These are phyloP conservation scores for Bonnemaisonia californica DNA, from an alignment of 31 red algal species.

Conservation along the genomic window DNA sequence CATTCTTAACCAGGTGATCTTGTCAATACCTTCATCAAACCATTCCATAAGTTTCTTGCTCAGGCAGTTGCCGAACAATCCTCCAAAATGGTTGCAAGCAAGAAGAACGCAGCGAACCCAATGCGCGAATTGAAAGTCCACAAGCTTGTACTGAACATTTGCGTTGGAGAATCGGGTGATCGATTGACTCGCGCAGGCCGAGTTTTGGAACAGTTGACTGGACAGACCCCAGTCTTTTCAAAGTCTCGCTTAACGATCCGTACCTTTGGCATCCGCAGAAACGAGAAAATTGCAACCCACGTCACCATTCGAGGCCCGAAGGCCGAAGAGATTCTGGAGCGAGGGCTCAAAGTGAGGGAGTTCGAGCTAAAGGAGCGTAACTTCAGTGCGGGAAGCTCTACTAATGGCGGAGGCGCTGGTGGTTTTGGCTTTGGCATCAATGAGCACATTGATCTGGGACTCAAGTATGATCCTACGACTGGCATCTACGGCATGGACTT, in stretches of 20 bases:
- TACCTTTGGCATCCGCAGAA: conserved; percentile 95
- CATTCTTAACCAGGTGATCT: no score
- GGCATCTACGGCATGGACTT: conserved; percentile 99
- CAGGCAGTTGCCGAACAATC: no score
- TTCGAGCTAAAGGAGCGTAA: conserved; percentile 91
- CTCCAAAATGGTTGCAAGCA: conserved; percentile 28
- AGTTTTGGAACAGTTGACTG: conserved; percentile 95
- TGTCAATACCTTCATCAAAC: no score
- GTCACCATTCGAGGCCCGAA: conserved; percentile 96
- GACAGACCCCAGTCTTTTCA: conserved; percentile 86
- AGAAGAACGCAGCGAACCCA: conserved; percentile 86
- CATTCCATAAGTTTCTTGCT: no score
- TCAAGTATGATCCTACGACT: conserved; percentile 98
- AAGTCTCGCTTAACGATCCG: conserved; percentile 93
- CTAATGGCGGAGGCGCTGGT: conserved; percentile 61
- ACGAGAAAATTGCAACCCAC: conserved; percentile 93
- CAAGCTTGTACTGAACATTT: conserved; percentile 98
- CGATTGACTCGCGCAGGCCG: conserved; percentile 86
- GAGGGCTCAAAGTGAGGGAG: conserved; percentile 94
- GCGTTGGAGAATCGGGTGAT: conserved; percentile 97
- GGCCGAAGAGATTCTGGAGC: conserved; percentile 95
- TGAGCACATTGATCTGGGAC: conserved; percentile 96
- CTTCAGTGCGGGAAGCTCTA: conserved; percentile 65
- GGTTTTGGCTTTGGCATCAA: conserved; percentile 98
- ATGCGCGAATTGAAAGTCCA: conserved; percentile 95